Percentiles rank a stretch among this genome's conserved stretches.
These are phyloP conservation scores for Aspergillus clavatus DNA, from an alignment of 2,329 filamentous ascomycete genomes.

Conservation along the genomic window DNA sequence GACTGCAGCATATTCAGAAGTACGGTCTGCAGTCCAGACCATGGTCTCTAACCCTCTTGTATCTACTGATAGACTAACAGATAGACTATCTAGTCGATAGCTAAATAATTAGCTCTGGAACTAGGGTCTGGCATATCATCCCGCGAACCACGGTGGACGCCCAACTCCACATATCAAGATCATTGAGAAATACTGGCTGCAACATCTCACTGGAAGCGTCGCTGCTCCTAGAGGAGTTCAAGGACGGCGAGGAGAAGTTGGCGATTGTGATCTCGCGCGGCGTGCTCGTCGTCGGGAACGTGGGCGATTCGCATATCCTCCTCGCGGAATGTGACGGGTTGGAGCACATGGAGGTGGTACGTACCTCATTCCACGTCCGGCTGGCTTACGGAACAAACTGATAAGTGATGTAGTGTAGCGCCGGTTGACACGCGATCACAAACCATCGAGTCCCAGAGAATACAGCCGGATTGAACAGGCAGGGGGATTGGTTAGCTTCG, in stretches of 20 bases:
- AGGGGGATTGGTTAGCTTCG: slow-evolving; percentile 1
- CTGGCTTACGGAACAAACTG: too few relatives aligned
- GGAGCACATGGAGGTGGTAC: neutral
- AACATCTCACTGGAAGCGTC: slow-evolving; percentile 3
- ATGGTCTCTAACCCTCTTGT: too few relatives aligned
- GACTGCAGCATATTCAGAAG: too few relatives aligned
- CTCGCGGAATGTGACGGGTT: neutral
- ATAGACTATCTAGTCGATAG: too few relatives aligned
- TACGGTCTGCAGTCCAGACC: too few relatives aligned
- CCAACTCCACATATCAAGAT: too few relatives aligned
- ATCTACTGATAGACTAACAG: too few relatives aligned
- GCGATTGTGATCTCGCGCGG: slow-evolving; percentile 6
- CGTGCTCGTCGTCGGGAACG: slow-evolving; percentile 6
- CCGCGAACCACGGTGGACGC: too few relatives aligned
- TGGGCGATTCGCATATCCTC: slow-evolving; percentile 7
- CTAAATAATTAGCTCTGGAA: too few relatives aligned
- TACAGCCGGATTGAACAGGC: slow-evolving; percentile 7
- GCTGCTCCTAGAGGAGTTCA: slow-evolving; percentile 2
- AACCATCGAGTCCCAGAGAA: slow-evolving; percentile 2
- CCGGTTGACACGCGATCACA: slow-evolving; percentile 5
- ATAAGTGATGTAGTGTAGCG: neutral
- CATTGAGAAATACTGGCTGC: too few relatives aligned
- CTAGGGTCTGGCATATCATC: too few relatives aligned
- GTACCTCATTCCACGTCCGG: neutral
- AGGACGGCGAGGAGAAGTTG: slow-evolving; percentile 2